A percentile compares a stretch with the other conserved stretches of the same genome.
Evolutionary conservation across 176 grass and related monocot genomes (phyloP).

Genomic region (Pharus latifolius): DNA sequence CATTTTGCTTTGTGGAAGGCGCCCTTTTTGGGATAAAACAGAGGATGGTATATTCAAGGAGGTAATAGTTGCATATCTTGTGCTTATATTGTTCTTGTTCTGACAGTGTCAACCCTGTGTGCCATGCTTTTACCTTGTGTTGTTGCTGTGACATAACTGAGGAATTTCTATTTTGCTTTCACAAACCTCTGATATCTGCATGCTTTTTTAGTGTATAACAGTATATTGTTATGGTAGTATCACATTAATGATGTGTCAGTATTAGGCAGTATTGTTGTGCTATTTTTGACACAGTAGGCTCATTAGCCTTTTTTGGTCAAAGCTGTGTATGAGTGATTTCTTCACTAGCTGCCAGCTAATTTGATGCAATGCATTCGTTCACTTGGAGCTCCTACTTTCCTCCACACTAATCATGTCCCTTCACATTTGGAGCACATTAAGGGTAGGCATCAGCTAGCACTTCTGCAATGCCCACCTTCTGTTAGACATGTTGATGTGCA

Average conservation of each 20-base stretch:
- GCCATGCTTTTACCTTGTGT: not conserved
- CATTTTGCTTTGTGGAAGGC: slow-evolving; percentile 95
- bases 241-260: not conserved
- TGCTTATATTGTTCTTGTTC: not conserved
- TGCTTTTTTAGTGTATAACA: not conserved
- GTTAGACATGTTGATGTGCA: not conserved
- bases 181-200: not conserved
- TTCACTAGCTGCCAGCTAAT: not conserved
- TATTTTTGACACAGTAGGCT: not conserved
- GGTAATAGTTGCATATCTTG: slow-evolving; percentile 29
- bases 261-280: not conserved
- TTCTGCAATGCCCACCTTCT: not conserved
- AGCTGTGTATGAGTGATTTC: not conserved
- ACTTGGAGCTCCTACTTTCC: too few relatives aligned
- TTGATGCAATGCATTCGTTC: not conserved
- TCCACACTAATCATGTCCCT: too few relatives aligned
- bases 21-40: slow-evolving; percentile 97
- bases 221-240: not conserved
- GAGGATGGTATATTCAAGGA: slow-evolving; percentile 99
- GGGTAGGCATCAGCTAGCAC: too few relatives aligned
- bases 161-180: too few relatives aligned
- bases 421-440: too few relatives aligned
- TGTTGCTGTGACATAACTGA: not conserved
- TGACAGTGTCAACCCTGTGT: too few relatives aligned
- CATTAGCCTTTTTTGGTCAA: not conserved